A percentile compares a stretch with the other conserved stretches of the same genome.
Conservation (phyloP, 441 rosid genomes). For the Gossypium armourianum region DNA sequence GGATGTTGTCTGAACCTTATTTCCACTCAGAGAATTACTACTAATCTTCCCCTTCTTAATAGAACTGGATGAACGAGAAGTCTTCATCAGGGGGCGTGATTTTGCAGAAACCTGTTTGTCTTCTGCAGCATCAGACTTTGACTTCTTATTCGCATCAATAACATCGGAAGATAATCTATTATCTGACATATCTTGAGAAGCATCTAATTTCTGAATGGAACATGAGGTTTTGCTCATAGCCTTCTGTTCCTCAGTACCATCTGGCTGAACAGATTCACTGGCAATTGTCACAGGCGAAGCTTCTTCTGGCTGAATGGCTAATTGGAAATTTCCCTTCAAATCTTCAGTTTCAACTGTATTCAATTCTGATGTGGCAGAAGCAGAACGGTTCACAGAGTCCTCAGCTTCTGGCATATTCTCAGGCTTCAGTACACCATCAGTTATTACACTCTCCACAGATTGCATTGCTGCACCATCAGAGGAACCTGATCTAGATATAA, state of each 20-base stretch:
- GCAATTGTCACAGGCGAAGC: constrained; percentile 21
- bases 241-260: constrained; percentile 33
- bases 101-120: constrained; percentile 38
- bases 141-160: constrained; percentile 27
- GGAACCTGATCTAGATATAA: constrained; percentile 24
- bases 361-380: constrained; percentile 25
- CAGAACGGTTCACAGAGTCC: constrained; percentile 27
- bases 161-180: constrained; percentile 33
- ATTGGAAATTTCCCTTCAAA: constrained; percentile 22
- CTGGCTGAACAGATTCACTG: constrained; percentile 31
- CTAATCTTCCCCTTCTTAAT: constrained; percentile 33
- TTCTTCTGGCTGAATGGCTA: constrained; percentile 28
- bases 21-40: constrained; percentile 30
- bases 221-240: constrained; percentile 23
- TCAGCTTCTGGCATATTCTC: constrained; percentile 25
- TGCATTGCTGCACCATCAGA: constrained; percentile 26
- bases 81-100: constrained; percentile 26
- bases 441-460: constrained; percentile 22
- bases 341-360: constrained; percentile 26
- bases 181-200: constrained; percentile 18
- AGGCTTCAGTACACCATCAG: constrained; percentile 19
- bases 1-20: constrained; percentile 42
- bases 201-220: constrained; percentile 22
- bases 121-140: constrained; percentile 35
- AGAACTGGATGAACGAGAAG: not conserved